Conservation (phyloP, 208 protist species). For the Leishmania lainsoni region DNA sequence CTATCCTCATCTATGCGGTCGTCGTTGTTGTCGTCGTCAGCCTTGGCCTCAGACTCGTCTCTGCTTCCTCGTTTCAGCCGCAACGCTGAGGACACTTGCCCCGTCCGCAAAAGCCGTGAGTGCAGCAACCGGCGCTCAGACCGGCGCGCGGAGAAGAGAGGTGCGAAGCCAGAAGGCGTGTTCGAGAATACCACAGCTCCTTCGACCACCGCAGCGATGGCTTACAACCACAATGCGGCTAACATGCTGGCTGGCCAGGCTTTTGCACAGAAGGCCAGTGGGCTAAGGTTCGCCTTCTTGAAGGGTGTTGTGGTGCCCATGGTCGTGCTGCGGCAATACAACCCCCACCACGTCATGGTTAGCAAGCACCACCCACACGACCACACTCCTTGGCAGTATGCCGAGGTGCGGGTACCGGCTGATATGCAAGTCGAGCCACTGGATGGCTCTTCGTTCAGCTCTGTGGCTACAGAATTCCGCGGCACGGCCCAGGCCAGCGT, state of each 20-base stretch:
- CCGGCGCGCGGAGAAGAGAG: too few relatives aligned
- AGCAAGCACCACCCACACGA: not conserved
- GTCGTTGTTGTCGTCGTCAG: not conserved
- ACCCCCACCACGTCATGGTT: conserved; percentile 5
- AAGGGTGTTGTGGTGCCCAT: conserved; percentile 42
- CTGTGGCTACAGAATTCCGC: too few relatives aligned
- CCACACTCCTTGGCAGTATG: conserved; percentile 14
- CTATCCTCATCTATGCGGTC: not conserved
- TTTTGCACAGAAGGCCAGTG: not conserved
- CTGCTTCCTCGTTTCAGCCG: too few relatives aligned
- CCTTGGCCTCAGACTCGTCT: not conserved
- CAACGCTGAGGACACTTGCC: too few relatives aligned
- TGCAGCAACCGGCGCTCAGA: too few relatives aligned
- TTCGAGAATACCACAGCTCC: not conserved
- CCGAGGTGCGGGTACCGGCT: conserved; percentile 17
- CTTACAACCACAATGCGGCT: not conserved
- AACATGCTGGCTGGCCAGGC: not conserved
- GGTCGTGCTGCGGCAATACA: conserved; percentile 33
- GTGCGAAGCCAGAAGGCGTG: too few relatives aligned
- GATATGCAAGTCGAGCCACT: conserved; percentile 18
- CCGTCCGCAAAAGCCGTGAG: too few relatives aligned
- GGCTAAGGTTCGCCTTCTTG: conserved; percentile 36
- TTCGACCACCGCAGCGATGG: not conserved
- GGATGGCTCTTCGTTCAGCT: not conserved
- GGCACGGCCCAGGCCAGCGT: not conserved